phyloP scores from a whole-genome alignment of 2,329 filamentous ascomycete genomes.

The Penicillium verrucosum region DNA sequence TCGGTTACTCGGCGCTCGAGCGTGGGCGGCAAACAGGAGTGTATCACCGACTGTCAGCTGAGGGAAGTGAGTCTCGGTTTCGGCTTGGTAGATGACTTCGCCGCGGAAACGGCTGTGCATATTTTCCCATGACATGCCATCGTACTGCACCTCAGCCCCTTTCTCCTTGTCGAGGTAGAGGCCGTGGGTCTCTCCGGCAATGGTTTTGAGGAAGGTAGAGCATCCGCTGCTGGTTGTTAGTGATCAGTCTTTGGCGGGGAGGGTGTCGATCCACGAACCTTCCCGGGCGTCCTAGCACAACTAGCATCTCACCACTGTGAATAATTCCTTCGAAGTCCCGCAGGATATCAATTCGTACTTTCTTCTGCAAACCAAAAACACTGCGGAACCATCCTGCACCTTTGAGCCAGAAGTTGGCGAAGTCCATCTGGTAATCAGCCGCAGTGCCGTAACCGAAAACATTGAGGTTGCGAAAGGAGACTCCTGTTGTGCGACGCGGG shows the following conservation, averaged over 20 bases:
- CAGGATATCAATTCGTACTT: constrained; percentile 56
- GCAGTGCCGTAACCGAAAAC: constrained; percentile 45
- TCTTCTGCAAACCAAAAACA: constrained; percentile 32
- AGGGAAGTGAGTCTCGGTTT: constrained; percentile 78
- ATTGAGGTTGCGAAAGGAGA: constrained; percentile 45
- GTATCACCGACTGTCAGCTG: constrained; percentile 74
- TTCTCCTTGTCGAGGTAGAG: constrained; percentile 71
- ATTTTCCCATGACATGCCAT: constrained; percentile 60
- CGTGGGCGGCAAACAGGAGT: constrained; percentile 69
- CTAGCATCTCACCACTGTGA: constrained; percentile 53
- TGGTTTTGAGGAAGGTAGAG: constrained; percentile 79
- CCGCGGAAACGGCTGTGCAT: constrained; percentile 78
- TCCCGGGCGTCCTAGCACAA: constrained; percentile 52
- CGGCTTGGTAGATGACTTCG: constrained; percentile 80
- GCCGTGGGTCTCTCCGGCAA: constrained; percentile 78
- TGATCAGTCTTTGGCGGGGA: not conserved
- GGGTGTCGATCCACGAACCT: constrained; percentile 26
- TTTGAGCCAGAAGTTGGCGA: constrained; percentile 44
- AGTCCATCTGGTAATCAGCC: constrained; percentile 45
- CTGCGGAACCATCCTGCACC: constrained; percentile 28
- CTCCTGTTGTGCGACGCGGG: constrained; percentile 36
- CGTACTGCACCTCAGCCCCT: constrained; percentile 74
- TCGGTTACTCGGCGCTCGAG: constrained; percentile 48
- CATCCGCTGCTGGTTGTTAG: constrained; percentile 48
- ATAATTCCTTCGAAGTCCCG: constrained; percentile 62